Evolutionary conservation across 768 basidiomycete genomes (phyloP).

Genomic region (Gloeopeniophorella convolvens): DNA sequence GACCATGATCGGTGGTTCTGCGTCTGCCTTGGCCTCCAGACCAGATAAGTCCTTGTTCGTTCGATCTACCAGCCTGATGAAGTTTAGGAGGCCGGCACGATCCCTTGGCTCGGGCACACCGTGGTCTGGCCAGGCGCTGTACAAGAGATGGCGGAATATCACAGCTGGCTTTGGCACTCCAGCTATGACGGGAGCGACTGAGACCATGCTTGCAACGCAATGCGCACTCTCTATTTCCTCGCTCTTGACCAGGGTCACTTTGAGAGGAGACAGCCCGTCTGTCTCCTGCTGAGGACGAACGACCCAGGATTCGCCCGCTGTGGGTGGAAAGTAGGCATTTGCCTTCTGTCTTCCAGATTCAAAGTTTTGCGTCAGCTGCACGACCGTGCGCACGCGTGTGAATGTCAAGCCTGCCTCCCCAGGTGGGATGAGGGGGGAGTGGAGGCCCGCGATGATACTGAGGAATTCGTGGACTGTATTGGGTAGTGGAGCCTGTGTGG

Average conservation of each 20-base stretch:
- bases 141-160: constrained; percentile 66
- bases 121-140: constrained; percentile 78
- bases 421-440: constrained; percentile 34
- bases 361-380: constrained; percentile 72
- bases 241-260: constrained; percentile 50
- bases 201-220: constrained; percentile 56
- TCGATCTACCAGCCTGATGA: constrained; percentile 57
- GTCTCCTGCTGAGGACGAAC: constrained; percentile 41
- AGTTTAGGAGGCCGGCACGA: constrained; percentile 51
- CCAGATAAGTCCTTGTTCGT: constrained; percentile 45
- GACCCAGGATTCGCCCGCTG: constrained; percentile 44
- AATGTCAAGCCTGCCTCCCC: constrained; percentile 19
- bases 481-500: constrained; percentile 74
- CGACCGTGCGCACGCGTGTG: constrained; percentile 61
- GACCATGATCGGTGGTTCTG: constrained; percentile 72
- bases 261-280: constrained; percentile 34
- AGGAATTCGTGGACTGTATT: constrained; percentile 71
- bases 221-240: constrained; percentile 46
- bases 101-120: constrained; percentile 66
- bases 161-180: constrained; percentile 30
- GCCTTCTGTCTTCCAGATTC: constrained; percentile 71
- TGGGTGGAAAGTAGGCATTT: constrained; percentile 65
- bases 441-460: constrained; percentile 45
- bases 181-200: constrained; percentile 36
- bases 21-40: constrained; percentile 31